Evolutionary conservation across 257 asterid species (phyloP), one percentile per base, ranked within the genome.

Genomic region (Gentiana dahurica): DNA sequence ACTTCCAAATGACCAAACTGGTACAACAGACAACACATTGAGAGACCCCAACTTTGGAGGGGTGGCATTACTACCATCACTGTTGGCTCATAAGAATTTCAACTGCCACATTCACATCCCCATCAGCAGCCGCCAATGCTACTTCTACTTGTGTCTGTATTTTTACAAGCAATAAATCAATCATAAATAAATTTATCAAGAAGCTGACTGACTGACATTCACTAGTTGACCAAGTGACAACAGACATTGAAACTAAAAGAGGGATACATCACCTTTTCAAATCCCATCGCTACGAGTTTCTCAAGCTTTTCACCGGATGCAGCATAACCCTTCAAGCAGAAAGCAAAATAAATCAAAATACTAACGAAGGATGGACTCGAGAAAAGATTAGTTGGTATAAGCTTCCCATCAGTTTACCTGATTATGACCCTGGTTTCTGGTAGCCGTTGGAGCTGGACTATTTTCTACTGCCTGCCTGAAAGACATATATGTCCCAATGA

Each of bases 41-140:
- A 41, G 46, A 41, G 46, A 24, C 24, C 24, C 24, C 46, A 41
- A 41, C 46, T 41, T 41, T 7, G 46, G 9, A 7, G 6, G 6
- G 46, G 46, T 5, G 46, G 46, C 46, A 41, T 5, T 24, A 24
- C 24, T 24, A 24, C 24, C 10, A 41, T 41, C 46, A 41, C 93
- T 86, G 94, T 67, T 92, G 98, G 75, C 82, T 85, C 95, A 82
- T 84, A n/a, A 88, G 90, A 72, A 88, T 88, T 77, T 88, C 97
- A 12, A 80, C 95, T 2, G 98, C 95, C 45, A 88, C 84, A 53
- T 78, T 83, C 66, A 89, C 58, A 72, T 92, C 93, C 59, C 95
- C 85, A 51, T 92, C 97, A 39, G 95, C 95, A 45, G 98, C 98
- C 46, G 95, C 87, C 47, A 88, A 52, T 51, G 98, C 98, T 55